A percentile compares a stretch with the other conserved stretches of the same genome.
These are phyloP conservation scores for Russula sp. DNA, from an alignment of 768 basidiomycete species.

Conservation along the genomic window DNA sequence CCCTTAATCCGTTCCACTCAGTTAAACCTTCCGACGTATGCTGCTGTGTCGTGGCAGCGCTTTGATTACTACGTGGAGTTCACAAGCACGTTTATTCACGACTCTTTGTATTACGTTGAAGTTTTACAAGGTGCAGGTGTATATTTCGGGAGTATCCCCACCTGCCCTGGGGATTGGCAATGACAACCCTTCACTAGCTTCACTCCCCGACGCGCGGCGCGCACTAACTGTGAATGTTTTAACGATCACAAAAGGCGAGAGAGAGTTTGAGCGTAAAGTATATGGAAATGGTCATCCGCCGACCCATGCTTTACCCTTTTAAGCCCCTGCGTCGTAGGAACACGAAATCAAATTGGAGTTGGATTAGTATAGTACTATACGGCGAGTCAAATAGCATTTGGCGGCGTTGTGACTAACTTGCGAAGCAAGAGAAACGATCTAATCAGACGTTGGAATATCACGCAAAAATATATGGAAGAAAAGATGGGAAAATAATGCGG, in stretches of 20 bases:
- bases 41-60: not conserved
- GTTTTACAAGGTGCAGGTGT: not conserved
- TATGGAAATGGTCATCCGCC: not conserved
- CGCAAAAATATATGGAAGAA: not conserved
- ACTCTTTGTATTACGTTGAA: not conserved
- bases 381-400: not conserved
- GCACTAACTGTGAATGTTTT: not conserved
- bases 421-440: not conserved
- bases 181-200: not conserved
- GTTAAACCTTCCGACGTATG: not conserved
- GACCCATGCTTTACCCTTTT: constrained; percentile 6
- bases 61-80: not conserved
- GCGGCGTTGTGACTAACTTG: not conserved
- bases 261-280: not conserved
- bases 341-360: not conserved
- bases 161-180: not conserved
- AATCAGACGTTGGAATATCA: not conserved
- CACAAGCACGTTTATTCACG: not conserved
- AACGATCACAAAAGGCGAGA: not conserved
- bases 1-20: not conserved
- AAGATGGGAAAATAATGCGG: not conserved
- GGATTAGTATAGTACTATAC: not conserved
- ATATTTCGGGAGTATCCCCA: not conserved
- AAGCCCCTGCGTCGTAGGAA: not conserved
- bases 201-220: not conserved